A percentile compares a stretch with the other conserved stretches of the same genome.
Evolutionary conservation across 2,329 filamentous ascomycete species (phyloP).

Genomic region (Reticulascus tulasneorum): DNA sequence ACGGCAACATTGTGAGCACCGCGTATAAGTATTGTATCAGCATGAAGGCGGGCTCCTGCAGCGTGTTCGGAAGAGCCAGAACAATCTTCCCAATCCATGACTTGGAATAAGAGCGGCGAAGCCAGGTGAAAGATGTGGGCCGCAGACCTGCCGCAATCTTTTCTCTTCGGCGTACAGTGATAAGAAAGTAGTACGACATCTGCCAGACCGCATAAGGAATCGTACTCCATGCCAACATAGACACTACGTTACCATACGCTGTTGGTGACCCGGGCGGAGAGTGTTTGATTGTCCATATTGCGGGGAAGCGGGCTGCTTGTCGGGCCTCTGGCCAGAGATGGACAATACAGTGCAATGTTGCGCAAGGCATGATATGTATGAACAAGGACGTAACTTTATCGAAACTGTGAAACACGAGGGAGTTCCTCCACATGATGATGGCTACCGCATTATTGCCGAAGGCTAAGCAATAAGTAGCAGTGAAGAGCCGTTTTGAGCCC

Average conservation of each 20-base stretch:
- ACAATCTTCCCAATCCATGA: slow-evolving; percentile 86
- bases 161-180: slow-evolving; percentile 88
- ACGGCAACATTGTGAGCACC: slow-evolving; percentile 88
- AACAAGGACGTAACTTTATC: slow-evolving; percentile 99
- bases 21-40: slow-evolving; percentile 91
- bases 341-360: slow-evolving; percentile 85
- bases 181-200: slow-evolving; percentile 86
- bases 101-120: slow-evolving; percentile 85
- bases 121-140: slow-evolving; percentile 96
- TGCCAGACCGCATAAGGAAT: slow-evolving; percentile 94
- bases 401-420: slow-evolving; percentile 94
- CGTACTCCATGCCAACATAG: slow-evolving; percentile 93
- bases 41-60: slow-evolving; percentile 95
- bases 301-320: slow-evolving; percentile 72
- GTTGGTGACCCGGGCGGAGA: slow-evolving; percentile 66
- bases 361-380: slow-evolving; percentile 98
- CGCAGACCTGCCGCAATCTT: slow-evolving; percentile 95
- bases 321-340: slow-evolving; percentile 68
- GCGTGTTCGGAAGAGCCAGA: slow-evolving; percentile 64
- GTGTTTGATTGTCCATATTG: slow-evolving; percentile 75
- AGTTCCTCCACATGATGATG: slow-evolving; percentile 99
- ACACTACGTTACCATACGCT: slow-evolving; percentile 70
- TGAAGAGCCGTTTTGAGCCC: slow-evolving; percentile 83
- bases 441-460: slow-evolving; percentile 97
- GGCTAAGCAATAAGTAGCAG: slow-evolving; percentile 85